A percentile compares a stretch with the other conserved stretches of the same genome.
These are phyloP conservation scores for Boletus semigastroideus DNA, from an alignment of 1,284 basidiomycete genomes.

Conservation along the genomic window DNA sequence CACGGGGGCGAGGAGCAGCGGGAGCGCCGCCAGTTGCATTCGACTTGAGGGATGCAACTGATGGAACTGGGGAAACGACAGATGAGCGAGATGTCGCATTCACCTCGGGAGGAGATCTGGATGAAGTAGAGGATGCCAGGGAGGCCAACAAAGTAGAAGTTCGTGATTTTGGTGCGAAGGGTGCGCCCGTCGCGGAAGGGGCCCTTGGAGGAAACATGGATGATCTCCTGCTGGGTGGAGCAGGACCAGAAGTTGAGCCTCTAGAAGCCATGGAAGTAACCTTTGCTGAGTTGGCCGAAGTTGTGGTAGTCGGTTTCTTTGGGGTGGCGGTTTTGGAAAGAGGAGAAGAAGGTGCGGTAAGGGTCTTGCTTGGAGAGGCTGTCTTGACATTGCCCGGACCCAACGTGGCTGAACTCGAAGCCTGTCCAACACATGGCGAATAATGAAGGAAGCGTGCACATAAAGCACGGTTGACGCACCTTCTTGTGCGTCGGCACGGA, in stretches of 20 bases:
- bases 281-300: slow-evolving; percentile 42
- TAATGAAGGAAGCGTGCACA: slow-evolving; percentile 26
- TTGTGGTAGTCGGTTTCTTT: slow-evolving; percentile 49
- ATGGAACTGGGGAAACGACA: slow-evolving; percentile 53
- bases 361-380: slow-evolving; percentile 43
- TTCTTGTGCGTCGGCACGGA: slow-evolving; percentile 62
- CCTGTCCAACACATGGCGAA: slow-evolving; percentile 42
- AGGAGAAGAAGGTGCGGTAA: slow-evolving; percentile 36
- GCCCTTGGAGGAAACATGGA: slow-evolving; percentile 45
- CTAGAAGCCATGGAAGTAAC: slow-evolving; percentile 39
- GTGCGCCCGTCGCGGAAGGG: slow-evolving; percentile 31
- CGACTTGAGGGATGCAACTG: slow-evolving; percentile 34
- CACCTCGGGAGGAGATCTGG: slow-evolving; percentile 35
- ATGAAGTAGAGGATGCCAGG: slow-evolving; percentile 34
- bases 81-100: slow-evolving; percentile 44
- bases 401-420: slow-evolving; percentile 67
- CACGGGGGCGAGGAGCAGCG: slow-evolving; percentile 44
- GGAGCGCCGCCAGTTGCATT: slow-evolving; percentile 26
- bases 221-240: slow-evolving; percentile 43
- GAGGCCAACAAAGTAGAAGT: slow-evolving; percentile 37
- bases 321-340: slow-evolving; percentile 38
- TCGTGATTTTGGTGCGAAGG: slow-evolving; percentile 31
- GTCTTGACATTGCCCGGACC: slow-evolving; percentile 57
- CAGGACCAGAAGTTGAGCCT: slow-evolving; percentile 32
- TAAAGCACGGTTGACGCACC: slow-evolving; percentile 41